A percentile compares a stretch with the other conserved stretches of the same genome.
Conservation (phyloP, 2,329 filamentous ascomycete species). For the Claviceps maximensis region DNA sequence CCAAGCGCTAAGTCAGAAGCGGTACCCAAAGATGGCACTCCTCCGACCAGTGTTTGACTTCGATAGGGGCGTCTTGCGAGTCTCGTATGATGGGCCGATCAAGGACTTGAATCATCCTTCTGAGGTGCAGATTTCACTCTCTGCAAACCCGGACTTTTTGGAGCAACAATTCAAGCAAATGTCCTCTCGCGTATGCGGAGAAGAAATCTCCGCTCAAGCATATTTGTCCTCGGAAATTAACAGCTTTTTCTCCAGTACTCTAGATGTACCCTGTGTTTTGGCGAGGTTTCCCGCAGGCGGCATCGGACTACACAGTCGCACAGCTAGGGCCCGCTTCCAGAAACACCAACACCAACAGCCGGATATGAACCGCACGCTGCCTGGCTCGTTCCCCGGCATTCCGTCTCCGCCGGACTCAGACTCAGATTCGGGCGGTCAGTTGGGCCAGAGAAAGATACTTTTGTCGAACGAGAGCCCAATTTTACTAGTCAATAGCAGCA, state of each 20-base stretch:
- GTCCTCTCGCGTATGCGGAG: conserved; percentile 68
- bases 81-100: conserved; percentile 34
- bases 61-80: conserved; percentile 46
- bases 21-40: conserved; percentile 76
- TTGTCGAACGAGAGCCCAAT: conserved; percentile 93
- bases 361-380: conserved; percentile 21
- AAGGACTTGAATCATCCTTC: not conserved
- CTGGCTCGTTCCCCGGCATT: conserved; percentile 40
- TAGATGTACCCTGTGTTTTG: conserved; percentile 70
- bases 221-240: conserved; percentile 57
- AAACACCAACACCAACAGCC: conserved; percentile 41
- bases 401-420: conserved; percentile 47
- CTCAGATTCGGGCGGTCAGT: conserved; percentile 23
- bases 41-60: conserved; percentile 66
- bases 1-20: conserved; percentile 76
- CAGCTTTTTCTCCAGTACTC: conserved; percentile 60
- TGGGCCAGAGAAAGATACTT: conserved; percentile 43
- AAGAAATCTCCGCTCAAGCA: conserved; percentile 54
- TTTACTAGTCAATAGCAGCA: conserved; percentile 67
- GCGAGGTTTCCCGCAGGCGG: conserved; percentile 68
- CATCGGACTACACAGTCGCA: conserved; percentile 44
- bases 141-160: conserved; percentile 49
- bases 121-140: conserved; percentile 46
- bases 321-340: conserved; percentile 58
- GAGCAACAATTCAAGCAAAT: conserved; percentile 25